Evolutionary conservation across 179 eudicot genomes (phyloP).

Genomic region (Sideroxylon spinosum): DNA sequence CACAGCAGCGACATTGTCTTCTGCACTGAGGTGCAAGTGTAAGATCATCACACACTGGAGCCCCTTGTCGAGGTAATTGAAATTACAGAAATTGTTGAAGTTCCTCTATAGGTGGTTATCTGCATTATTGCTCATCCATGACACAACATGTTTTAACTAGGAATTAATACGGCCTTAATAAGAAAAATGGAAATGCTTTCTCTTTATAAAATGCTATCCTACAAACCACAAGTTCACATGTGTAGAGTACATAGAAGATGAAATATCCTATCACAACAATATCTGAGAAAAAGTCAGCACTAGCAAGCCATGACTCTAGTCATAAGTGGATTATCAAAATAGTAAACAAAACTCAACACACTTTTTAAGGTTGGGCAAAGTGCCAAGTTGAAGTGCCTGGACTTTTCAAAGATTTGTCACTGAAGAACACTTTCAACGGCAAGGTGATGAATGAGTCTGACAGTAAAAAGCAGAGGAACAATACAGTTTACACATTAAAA

Average conservation of each 20-base stretch:
- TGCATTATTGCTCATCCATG: conserved; percentile 37
- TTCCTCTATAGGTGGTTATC: conserved; percentile 90
- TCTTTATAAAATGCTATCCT: background rate
- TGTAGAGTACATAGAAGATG: background rate
- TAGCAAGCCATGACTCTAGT: background rate
- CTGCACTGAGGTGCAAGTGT: conserved; percentile 72
- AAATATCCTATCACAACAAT: background rate
- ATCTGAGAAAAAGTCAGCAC: background rate
- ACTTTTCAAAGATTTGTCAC: too few relatives aligned
- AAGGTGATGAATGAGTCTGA: too few relatives aligned
- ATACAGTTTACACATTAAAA: too few relatives aligned
- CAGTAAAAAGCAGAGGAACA: too few relatives aligned
- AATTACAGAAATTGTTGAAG: conserved; percentile 81
- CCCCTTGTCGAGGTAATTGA: conserved; percentile 97
- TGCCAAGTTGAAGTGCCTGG: background rate
- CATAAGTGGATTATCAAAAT: background rate
- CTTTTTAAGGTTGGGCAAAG: background rate
- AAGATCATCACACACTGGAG: conserved; percentile 83
- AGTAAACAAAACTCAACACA: background rate
- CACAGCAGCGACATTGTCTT: conserved; percentile 37
- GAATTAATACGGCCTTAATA: background rate
- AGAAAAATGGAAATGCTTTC: background rate
- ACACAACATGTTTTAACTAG: background rate
- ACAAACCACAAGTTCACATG: background rate
- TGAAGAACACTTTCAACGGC: too few relatives aligned